These are phyloP conservation scores for Lathyrus oleraceus DNA, from an alignment of 306 rosid species.

Conservation along the genomic window DNA sequence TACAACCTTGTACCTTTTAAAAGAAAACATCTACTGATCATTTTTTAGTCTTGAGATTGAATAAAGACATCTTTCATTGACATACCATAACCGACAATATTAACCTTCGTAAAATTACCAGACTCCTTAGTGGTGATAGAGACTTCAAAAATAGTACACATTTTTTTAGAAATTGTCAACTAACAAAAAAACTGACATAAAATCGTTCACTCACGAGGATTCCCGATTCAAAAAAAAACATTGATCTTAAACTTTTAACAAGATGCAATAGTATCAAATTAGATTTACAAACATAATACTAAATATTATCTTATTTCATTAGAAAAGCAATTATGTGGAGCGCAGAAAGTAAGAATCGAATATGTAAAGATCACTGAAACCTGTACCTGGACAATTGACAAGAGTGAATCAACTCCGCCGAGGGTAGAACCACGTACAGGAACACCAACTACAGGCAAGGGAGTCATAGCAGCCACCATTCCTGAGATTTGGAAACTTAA, in stretches of 20 bases:
- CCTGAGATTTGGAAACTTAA: slow-evolving; percentile 48
- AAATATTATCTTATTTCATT: not conserved
- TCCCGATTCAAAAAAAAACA: not conserved
- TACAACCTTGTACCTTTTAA: slow-evolving; percentile 7
- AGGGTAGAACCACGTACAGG: slow-evolving; percentile 84
- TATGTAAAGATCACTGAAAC: slow-evolving; percentile 11
- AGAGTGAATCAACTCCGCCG: slow-evolving; percentile 83
- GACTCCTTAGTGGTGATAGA: not conserved
- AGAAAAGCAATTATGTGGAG: slow-evolving; percentile 8
- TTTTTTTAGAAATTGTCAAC: not conserved
- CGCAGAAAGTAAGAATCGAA: slow-evolving; percentile 1
- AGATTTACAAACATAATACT: not conserved
- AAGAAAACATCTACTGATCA: not conserved
- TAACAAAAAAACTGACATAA: not conserved
- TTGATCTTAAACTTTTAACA: not conserved
- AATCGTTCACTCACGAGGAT: not conserved
- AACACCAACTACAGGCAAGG: slow-evolving; percentile 82
- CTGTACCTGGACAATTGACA: slow-evolving; percentile 84
- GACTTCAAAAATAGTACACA: not conserved
- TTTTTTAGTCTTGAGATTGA: not conserved
- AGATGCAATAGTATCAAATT: not conserved
- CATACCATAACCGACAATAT: not conserved
- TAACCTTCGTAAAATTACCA: slow-evolving; percentile 5
- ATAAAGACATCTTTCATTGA: not conserved
- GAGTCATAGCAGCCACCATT: slow-evolving; percentile 89